Evolutionary conservation across 305 asterid genomes (phyloP).

Genomic region (Rubia balearica): DNA sequence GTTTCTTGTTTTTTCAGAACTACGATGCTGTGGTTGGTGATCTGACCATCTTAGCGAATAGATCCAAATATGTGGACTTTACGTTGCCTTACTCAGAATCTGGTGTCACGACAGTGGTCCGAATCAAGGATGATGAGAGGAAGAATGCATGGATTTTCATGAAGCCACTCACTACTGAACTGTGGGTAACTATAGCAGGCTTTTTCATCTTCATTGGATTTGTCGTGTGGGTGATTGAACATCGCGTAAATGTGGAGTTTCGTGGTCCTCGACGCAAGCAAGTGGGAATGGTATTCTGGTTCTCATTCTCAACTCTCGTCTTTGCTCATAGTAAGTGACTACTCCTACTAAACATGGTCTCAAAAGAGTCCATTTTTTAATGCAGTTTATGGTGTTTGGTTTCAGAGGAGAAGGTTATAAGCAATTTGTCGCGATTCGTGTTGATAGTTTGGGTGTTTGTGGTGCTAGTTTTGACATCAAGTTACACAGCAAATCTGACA

Average conservation of each 20-base stretch:
- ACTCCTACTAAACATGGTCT: neutral
- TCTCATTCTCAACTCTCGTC: constrained; percentile 53
- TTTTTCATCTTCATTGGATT: constrained; percentile 43
- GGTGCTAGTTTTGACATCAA: constrained; percentile 37
- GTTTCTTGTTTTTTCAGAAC: constrained; percentile 23
- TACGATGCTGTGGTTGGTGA: constrained; percentile 51
- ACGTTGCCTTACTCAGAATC: constrained; percentile 42
- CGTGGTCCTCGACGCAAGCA: constrained; percentile 40
- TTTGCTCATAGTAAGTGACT: constrained; percentile 35
- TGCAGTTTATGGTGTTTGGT: neutral
- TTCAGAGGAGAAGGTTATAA: constrained; percentile 28
- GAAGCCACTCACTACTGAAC: constrained; percentile 40
- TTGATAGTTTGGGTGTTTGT: constrained; percentile 34
- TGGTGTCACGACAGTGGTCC: constrained; percentile 35
- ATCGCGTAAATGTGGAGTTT: constrained; percentile 41
- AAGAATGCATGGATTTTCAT: constrained; percentile 47
- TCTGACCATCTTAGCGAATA: constrained; percentile 31
- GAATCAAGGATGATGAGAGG: constrained; percentile 25
- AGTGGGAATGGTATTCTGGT: constrained; percentile 50
- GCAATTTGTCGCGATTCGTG: constrained; percentile 26
- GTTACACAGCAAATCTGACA: constrained; percentile 46
- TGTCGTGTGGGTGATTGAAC: constrained; percentile 56
- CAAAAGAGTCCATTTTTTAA: too few species aligned
- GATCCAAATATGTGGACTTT: constrained; percentile 37
- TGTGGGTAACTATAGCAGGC: constrained; percentile 47